Conservation (phyloP, 2,329 filamentous ascomycete species). For the Diaporthe vaccinii region DNA sequence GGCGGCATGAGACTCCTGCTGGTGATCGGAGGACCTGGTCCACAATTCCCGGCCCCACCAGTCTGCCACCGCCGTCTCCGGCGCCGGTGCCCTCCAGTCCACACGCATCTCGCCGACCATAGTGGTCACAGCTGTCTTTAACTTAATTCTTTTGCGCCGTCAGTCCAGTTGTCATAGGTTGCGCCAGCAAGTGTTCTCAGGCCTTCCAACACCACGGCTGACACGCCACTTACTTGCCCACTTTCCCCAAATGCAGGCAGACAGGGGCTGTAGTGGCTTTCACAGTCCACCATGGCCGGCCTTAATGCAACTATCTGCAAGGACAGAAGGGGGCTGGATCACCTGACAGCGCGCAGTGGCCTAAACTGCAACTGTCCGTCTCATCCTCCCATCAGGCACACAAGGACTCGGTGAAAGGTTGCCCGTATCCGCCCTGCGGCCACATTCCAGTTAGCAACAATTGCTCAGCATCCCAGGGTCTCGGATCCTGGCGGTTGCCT, state of each 20-base stretch:
- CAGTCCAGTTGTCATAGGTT: background rate
- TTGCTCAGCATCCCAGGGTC: background rate
- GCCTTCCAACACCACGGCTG: background rate
- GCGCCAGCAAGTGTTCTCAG: background rate
- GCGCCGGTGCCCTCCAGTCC: background rate
- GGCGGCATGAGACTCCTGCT: background rate
- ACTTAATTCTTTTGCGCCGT: background rate
- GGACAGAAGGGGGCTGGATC: constrained; percentile 2
- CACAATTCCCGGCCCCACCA: constrained; percentile 2
- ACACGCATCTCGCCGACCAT: background rate
- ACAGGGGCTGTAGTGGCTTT: background rate
- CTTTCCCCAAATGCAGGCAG: background rate
- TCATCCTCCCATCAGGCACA: background rate
- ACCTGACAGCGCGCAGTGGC: constrained; percentile 36
- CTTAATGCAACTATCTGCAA: background rate
- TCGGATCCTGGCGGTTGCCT: background rate
- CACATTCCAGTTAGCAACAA: background rate
- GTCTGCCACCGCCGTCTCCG: background rate
- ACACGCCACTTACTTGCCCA: background rate
- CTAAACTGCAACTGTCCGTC: background rate
- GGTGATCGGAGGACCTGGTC: background rate
- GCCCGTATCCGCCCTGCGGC: background rate
- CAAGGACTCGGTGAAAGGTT: background rate
- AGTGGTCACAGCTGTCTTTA: background rate
- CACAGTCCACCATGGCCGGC: background rate